Percentiles rank a stretch among this genome's conserved stretches.
Conservation (phyloP, 2,329 filamentous ascomycete species). For the Sporothrix pseudoabietina region DNA sequence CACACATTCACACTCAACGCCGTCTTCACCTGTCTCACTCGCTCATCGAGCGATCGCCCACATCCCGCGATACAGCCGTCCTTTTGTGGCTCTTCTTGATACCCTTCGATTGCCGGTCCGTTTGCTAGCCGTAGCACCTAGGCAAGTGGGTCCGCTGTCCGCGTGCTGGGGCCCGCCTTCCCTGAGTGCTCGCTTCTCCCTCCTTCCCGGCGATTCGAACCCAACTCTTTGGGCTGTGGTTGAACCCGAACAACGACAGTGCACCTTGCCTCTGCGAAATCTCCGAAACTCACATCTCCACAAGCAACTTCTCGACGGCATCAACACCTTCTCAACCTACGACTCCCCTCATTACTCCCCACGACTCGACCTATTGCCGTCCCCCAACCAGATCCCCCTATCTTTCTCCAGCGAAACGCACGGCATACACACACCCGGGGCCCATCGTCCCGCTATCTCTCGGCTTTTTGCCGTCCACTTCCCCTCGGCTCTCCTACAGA, state of each 20-base stretch:
- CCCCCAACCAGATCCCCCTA: not conserved
- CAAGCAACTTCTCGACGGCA: not conserved
- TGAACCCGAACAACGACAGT: slow-evolving; percentile 44
- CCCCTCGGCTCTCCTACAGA: not conserved
- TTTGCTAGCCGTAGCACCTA: slow-evolving; percentile 1
- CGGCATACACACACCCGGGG: not conserved
- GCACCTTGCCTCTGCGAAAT: slow-evolving; percentile 23
- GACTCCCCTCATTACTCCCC: not conserved
- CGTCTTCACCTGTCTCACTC: not conserved
- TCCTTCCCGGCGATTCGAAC: slow-evolving; percentile 11
- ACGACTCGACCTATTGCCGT: not conserved
- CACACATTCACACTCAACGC: not conserved
- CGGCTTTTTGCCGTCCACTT: slow-evolving; percentile 18
- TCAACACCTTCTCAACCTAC: not conserved
- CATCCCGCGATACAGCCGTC: not conserved
- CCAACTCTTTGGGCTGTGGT: not conserved
- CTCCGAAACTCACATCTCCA: not conserved
- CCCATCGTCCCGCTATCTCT: slow-evolving; percentile 11
- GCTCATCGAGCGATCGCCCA: not conserved
- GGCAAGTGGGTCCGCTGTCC: slow-evolving; percentile 15
- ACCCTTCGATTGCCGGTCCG: slow-evolving; percentile 8
- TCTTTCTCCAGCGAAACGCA: not conserved
- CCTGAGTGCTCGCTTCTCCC: not conserved
- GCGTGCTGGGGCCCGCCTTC: not conserved
- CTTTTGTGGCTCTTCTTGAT: not conserved